phyloP scores from a whole-genome alignment of 331 rosid species.

The Malus hybrid region DNA sequence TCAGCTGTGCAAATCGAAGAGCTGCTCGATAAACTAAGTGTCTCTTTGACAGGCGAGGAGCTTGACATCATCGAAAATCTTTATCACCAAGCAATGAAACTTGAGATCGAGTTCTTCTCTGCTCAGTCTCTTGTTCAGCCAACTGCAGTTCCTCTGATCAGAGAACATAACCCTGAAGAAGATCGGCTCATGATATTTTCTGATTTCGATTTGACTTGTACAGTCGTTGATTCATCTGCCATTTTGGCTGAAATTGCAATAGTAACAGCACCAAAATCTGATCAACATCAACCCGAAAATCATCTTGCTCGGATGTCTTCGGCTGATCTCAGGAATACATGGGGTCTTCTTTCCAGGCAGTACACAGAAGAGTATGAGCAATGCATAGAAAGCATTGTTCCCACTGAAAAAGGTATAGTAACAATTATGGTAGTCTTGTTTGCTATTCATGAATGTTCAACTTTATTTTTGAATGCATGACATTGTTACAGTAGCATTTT shows the following conservation, averaged over 20 bases:
- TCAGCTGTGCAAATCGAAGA: conserved; percentile 84
- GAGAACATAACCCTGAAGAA: conserved; percentile 54
- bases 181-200: conserved; percentile 68
- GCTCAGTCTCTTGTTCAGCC: conserved; percentile 83
- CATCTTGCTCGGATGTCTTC: conserved; percentile 67
- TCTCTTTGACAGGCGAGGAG: conserved; percentile 97
- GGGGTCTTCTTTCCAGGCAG: conserved; percentile 67
- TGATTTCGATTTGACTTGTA: conserved; percentile 97
- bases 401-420: conserved; percentile 46
- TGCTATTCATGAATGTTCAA: background rate
- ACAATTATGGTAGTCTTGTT: background rate
- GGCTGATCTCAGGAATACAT: conserved; percentile 68
- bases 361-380: conserved; percentile 92
- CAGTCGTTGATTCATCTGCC: conserved; percentile 91
- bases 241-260: conserved; percentile 95
- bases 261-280: conserved; percentile 75
- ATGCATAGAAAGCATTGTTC: conserved; percentile 74
- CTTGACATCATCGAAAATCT: conserved; percentile 90
- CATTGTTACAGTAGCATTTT: conserved; percentile 12
- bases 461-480: background rate
- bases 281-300: conserved; percentile 63
- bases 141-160: conserved; percentile 72
- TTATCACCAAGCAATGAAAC: conserved; percentile 91
- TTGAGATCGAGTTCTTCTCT: conserved; percentile 76
- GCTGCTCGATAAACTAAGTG: conserved; percentile 85